A percentile compares a stretch with the other conserved stretches of the same genome.
phyloP scores from a whole-genome alignment of 2,329 filamentous ascomycete species.

The Alternaria arborescens region DNA sequence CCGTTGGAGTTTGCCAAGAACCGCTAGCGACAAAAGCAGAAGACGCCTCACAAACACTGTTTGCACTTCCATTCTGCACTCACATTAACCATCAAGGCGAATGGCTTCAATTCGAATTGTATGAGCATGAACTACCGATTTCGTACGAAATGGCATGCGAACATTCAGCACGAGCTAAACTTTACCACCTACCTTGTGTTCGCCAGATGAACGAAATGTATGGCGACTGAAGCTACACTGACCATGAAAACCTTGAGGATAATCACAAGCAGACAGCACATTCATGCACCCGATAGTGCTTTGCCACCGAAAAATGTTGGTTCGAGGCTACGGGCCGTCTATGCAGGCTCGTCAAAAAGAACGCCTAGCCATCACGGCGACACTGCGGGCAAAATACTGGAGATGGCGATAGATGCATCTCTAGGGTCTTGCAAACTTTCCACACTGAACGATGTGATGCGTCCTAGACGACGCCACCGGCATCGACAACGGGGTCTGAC shows the following conservation, averaged over 20 bases:
- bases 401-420: slow-evolving; percentile 3
- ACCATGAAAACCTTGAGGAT: neutral
- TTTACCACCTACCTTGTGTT: neutral
- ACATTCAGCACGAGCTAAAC: neutral
- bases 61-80: neutral
- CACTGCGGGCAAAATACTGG: slow-evolving; percentile 3
- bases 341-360: neutral
- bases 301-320: slow-evolving; percentile 5
- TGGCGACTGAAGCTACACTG: neutral
- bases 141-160: neutral
- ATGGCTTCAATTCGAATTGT: neutral
- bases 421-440: slow-evolving; percentile 6
- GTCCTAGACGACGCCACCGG: slow-evolving; percentile 3
- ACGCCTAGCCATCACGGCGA: slow-evolving; percentile 7
- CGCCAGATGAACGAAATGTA: neutral
- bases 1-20: slow-evolving; percentile 18
- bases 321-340: neutral
- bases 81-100: neutral
- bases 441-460: neutral
- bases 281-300: neutral
- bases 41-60: neutral
- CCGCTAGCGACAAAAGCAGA: slow-evolving; percentile 18
- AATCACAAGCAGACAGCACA: neutral
- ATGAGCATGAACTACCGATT: neutral
- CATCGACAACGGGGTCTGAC: neutral